Percentiles rank a stretch among this genome's conserved stretches.
Conservation (phyloP, 352 stramenopile species). For the Globisporangium nagaii region DNA sequence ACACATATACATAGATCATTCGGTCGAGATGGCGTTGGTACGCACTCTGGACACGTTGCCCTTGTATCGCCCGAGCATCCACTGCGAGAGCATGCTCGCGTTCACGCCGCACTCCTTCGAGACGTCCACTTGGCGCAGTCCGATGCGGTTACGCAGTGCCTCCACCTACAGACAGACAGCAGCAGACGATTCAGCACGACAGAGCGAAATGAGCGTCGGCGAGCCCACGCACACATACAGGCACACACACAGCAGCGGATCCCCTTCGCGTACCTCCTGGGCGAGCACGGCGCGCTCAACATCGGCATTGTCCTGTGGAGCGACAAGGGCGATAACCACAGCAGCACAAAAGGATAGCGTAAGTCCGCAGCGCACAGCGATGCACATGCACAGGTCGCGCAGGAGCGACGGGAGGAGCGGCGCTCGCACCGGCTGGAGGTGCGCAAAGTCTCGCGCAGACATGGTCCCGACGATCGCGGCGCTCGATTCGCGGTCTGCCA, state of each 20-base stretch:
- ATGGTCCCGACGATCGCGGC: slow-evolving; percentile 7
- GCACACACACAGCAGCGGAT: not conserved
- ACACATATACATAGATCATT: too few relatives aligned
- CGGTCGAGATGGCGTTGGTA: too few relatives aligned
- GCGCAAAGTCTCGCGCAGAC: slow-evolving; percentile 66
- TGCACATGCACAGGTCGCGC: not conserved
- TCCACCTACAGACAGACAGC: slow-evolving; percentile 49
- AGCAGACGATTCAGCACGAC: too few relatives aligned
- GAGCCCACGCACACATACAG: not conserved
- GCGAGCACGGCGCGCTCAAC: slow-evolving; percentile 77
- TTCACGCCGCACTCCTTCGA: slow-evolving; percentile 85
- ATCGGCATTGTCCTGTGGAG: slow-evolving; percentile 75
- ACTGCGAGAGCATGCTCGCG: slow-evolving; percentile 82
- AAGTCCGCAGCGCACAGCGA: not conserved
- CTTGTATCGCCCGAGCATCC: slow-evolving; percentile 84
- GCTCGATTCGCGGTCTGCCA: not conserved
- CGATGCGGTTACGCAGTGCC: slow-evolving; percentile 60
- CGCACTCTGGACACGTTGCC: slow-evolving; percentile 73
- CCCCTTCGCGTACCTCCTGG: slow-evolving; percentile 39
- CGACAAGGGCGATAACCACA: not conserved
- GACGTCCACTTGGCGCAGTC: slow-evolving; percentile 75
- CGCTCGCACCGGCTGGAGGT: slow-evolving; percentile 55
- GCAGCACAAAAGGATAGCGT: not conserved
- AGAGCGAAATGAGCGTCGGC: not conserved
- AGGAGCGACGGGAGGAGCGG: not conserved